Evolutionary conservation across 225 moss, liverwort and hornwort genomes (phyloP), one percentile per base, ranked within the genome.

Genomic region (Sphagnum tenellum): DNA sequence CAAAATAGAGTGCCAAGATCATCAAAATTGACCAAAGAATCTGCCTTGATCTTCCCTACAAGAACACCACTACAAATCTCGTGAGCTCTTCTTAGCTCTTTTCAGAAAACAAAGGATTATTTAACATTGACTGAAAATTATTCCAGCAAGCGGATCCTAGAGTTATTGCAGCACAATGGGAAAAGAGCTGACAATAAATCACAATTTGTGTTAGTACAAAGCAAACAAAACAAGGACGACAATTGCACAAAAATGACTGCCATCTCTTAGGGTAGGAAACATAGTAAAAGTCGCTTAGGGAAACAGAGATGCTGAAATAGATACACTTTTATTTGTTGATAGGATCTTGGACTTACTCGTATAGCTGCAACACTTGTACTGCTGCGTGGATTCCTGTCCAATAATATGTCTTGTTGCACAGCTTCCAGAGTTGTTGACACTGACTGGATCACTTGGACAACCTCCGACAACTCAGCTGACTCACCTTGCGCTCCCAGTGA

Each of bases 11-110:
- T 54, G 83, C 77, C 75, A 84, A 66, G 54, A 72, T 68, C 77
- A 84, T 72, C 80, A 77, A 73, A 57, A 71, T 75, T 68, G 80
- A 64, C 83, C 83, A 79, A 56, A 84, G 72, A 72, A 69, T 9
- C 9, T 69, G 68, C 61, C 68, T 69, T 64, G 64, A 29, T 60
- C 64, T 75, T 52, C 77, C 80, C 83, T 77, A 77, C n/a, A 68
- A n/a, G 8, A 60, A 74, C 63, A 56, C 56, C 64, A 67, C 3
- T 45, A 67, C 66, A 61, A 56, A 4, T 65, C 71, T 66, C 64
- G 12, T 44, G 14, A 59, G 29, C 29, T 29, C 62, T 61, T 53
- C 63, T 66, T 66, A 50, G 55, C 60, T n/a, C 53, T 46, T 29
- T 6, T 46, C 45, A 51, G 52, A 52, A 52, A 47, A 47, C 44